Conservation (phyloP, 192 early-diverging fungal genomes). For the Geranomyces michiganensis region DNA sequence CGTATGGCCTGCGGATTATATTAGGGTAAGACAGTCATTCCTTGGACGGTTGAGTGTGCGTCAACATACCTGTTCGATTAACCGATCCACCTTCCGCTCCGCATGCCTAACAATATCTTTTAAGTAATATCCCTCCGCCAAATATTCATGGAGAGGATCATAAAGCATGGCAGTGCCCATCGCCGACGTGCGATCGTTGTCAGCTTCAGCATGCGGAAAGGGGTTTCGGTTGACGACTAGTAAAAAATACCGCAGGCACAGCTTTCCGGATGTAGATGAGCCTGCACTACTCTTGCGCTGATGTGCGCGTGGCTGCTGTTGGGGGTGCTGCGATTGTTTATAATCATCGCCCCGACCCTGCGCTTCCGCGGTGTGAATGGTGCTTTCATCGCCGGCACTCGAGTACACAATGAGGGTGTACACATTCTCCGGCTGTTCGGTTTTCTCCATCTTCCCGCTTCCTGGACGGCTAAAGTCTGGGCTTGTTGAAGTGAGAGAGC, state of each 20-base stretch:
- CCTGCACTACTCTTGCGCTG: constrained; percentile 25
- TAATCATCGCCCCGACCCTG: not conserved
- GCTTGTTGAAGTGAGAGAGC: constrained; percentile 39
- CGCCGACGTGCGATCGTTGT: constrained; percentile 13
- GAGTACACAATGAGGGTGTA: constrained; percentile 52
- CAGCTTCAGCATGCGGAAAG: constrained; percentile 39
- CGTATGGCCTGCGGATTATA: constrained; percentile 37
- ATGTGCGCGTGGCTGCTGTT: not conserved
- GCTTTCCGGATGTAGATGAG: constrained; percentile 1
- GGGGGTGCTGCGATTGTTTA: not conserved
- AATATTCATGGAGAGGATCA: constrained; percentile 51
- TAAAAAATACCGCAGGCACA: constrained; percentile 44
- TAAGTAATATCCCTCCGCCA: constrained; percentile 53
- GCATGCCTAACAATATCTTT: constrained; percentile 52
- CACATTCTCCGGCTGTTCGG: constrained; percentile 27
- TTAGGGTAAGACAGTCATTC: not conserved
- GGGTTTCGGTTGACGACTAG: constrained; percentile 44
- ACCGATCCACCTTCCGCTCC: constrained; percentile 42
- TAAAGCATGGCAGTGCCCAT: constrained; percentile 33
- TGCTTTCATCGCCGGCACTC: not conserved
- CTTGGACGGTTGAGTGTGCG: constrained; percentile 28
- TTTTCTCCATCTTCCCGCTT: not conserved
- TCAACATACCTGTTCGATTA: constrained; percentile 41
- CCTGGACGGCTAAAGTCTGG: constrained; percentile 41
- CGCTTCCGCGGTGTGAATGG: not conserved